These are phyloP conservation scores for Wallacemonas sp. DNA, from an alignment of 208 protist species.

Conservation along the genomic window DNA sequence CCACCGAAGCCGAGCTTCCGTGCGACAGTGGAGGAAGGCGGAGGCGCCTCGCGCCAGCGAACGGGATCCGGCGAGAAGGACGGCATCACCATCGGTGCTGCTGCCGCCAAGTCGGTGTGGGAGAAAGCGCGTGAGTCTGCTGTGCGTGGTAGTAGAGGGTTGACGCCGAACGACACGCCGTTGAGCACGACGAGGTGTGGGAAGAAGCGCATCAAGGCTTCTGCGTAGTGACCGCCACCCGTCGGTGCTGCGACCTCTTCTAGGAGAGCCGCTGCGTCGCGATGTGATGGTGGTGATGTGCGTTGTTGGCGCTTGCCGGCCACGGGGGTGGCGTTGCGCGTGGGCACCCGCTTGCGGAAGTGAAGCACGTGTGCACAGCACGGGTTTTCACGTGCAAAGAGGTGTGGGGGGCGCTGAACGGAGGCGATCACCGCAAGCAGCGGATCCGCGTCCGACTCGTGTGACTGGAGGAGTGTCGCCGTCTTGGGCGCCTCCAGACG, in stretches of 20 bases:
- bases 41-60: neutral
- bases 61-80: neutral
- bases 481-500: slow-evolving; percentile 39
- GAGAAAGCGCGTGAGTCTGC: no score
- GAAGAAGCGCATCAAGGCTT: slow-evolving; percentile 36
- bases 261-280: no score
- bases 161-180: slow-evolving; percentile 47
- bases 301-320: no score
- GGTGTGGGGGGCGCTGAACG: slow-evolving; percentile 4
- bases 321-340: no score
- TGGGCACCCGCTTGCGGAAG: neutral
- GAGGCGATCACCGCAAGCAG: neutral
- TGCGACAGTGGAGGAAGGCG: neutral
- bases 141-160: slow-evolving; percentile 31
- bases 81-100: neutral
- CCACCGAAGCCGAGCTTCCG: neutral
- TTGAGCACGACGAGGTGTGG: slow-evolving; percentile 47
- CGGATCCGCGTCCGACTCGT: neutral
- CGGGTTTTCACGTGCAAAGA: slow-evolving; percentile 6
- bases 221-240: slow-evolving; percentile 24
- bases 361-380: neutral
- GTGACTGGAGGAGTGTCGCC: neutral
- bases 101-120: no score
- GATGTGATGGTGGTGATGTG: no score
- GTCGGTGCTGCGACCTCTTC: neutral